Conservation (phyloP, 768 basidiomycete genomes). For the Trametes meyenii region DNA sequence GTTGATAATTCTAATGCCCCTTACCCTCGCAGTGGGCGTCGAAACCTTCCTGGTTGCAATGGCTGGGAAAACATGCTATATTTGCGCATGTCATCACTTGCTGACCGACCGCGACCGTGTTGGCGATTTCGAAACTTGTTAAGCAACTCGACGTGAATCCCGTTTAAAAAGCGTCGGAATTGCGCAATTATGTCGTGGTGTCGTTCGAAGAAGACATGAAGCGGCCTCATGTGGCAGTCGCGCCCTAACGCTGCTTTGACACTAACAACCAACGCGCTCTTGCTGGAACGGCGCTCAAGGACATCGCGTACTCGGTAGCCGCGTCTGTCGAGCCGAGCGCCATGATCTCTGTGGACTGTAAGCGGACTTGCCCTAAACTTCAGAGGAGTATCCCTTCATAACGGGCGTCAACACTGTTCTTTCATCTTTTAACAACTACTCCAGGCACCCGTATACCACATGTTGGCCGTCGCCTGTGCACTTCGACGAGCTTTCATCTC, state of each 20-base stretch:
- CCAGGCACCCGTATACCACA: constrained; percentile 57
- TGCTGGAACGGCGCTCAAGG: no score
- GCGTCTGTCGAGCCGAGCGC: neutral
- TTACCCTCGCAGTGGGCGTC: no score
- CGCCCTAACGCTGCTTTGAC: neutral
- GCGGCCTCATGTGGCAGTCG: no score
- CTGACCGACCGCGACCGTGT: neutral
- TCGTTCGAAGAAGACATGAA: no score
- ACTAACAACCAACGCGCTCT: neutral
- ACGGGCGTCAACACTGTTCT: constrained; percentile 1
- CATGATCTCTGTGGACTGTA: neutral
- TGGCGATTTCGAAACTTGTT: neutral
- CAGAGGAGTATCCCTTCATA: constrained; percentile 11
- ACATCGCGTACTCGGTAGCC: no score
- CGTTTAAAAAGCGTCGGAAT: no score
- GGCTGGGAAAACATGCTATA: neutral
- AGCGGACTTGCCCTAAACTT: constrained; percentile 51
- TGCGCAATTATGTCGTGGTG: no score
- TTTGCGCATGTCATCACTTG: neutral
- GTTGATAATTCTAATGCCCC: no score
- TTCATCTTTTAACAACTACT: constrained; percentile 70
- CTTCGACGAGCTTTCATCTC: constrained; percentile 56
- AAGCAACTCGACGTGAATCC: no score
- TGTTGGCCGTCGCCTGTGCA: constrained; percentile 45
- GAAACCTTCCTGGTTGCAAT: no score